A percentile compares a stretch with the other conserved stretches of the same genome.
Evolutionary conservation across 306 rosid genomes (phyloP).

Genomic region (apple (Malus domestica)): ASM211411v1 NC_041799.1:15227501-15228000

Average conservation of each 20-base stretch:
- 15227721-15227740: neutral
- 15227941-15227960: neutral
- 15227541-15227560: neutral
- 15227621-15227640: neutral
- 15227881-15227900: neutral
- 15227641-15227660: no score
- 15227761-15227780: neutral
- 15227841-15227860: neutral
- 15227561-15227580: neutral
- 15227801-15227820: neutral
- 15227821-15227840: neutral
- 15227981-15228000: neutral
- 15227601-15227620: neutral
- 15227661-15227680: neutral
- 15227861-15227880: neutral
- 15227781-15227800: neutral
- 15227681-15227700: neutral
- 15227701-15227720: neutral
- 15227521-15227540: neutral
- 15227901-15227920: neutral
- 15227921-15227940: neutral
- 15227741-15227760: neutral
- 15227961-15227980: neutral
- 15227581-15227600: neutral
- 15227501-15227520: neutral